Percentiles rank a stretch among this genome's conserved stretches.
Evolutionary conservation across 768 basidiomycete genomes (phyloP).

Genomic region (Chlorophyllum brunneum): DNA sequence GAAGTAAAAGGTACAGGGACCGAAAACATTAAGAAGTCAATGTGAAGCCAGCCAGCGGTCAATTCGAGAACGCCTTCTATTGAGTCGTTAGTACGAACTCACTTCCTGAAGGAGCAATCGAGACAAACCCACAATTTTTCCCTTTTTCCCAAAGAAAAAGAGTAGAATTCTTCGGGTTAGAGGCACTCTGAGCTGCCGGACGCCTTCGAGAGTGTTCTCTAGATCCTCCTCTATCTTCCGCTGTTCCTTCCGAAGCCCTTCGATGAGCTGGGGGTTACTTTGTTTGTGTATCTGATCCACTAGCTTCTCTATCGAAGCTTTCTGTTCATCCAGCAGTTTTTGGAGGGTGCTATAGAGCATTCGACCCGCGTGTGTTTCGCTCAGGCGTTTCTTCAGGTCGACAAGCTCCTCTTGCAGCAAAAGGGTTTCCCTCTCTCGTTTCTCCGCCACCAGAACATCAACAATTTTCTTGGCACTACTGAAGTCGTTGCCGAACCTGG

Average conservation of each 20-base stretch:
- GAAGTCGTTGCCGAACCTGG: neutral
- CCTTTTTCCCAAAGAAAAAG: slow-evolving; percentile 4
- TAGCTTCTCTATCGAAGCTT: neutral
- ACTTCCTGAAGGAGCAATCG: neutral
- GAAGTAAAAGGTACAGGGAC: too few species aligned
- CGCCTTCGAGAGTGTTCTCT: neutral
- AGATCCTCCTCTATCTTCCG: neutral
- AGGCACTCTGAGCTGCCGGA: neutral
- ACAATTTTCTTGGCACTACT: neutral
- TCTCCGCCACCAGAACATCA: neutral
- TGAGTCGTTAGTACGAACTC: too few species aligned
- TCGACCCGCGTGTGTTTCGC: slow-evolving; percentile 5
- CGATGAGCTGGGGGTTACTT: neutral
- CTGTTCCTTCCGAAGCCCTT: neutral
- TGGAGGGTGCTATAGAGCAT: slow-evolving; percentile 2
- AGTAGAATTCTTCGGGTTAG: neutral
- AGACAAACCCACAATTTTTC: slow-evolving; percentile 1
- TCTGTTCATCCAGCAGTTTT: slow-evolving; percentile 3
- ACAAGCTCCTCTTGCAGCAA: slow-evolving; percentile 7
- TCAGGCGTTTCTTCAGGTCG: neutral
- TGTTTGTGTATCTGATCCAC: neutral
- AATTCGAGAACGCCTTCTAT: too few species aligned
- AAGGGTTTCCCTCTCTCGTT: neutral
- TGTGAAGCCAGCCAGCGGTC: too few species aligned
- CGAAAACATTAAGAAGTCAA: too few species aligned